phyloP scores from a whole-genome alignment of 1,284 basidiomycete species.

The Heterobasidion parviporum region DNA sequence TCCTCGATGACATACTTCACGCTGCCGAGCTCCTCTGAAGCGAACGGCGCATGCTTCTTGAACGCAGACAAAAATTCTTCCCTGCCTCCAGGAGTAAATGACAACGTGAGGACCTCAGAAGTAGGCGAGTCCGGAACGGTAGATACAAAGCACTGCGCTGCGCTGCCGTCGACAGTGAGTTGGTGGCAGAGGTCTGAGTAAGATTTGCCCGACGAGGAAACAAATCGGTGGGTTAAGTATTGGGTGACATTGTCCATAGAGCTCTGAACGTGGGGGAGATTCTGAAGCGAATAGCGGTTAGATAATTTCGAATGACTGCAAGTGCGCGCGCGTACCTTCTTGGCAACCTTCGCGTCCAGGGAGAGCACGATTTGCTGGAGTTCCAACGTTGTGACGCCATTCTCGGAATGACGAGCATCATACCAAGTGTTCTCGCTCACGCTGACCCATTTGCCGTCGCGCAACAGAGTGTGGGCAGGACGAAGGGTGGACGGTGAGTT shows the following conservation, averaged over 20 bases:
- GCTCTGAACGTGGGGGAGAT: slow-evolving; percentile 14
- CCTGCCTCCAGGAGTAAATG: slow-evolving; percentile 43
- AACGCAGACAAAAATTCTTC: slow-evolving; percentile 45
- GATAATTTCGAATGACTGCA: background rate
- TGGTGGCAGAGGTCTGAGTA: slow-evolving; percentile 22
- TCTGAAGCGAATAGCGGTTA: slow-evolving; percentile 4
- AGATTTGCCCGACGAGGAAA: slow-evolving; percentile 28
- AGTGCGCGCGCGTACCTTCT: slow-evolving; percentile 4
- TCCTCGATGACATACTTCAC: slow-evolving; percentile 35
- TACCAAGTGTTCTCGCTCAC: slow-evolving; percentile 45
- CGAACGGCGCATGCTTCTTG: slow-evolving; percentile 23
- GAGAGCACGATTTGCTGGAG: slow-evolving; percentile 60
- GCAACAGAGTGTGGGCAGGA: slow-evolving; percentile 45
- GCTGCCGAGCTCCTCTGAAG: slow-evolving; percentile 26
- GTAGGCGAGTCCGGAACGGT: slow-evolving; percentile 23
- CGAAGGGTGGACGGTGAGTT: slow-evolving; percentile 36
- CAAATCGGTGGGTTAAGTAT: slow-evolving; percentile 35
- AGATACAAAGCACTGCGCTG: slow-evolving; percentile 33
- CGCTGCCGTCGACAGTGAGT: slow-evolving; percentile 14
- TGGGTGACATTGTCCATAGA: slow-evolving; percentile 41
- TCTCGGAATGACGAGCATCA: slow-evolving; percentile 16
- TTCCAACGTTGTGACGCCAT: slow-evolving; percentile 37
- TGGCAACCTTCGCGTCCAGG: slow-evolving; percentile 24
- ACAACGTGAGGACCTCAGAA: slow-evolving; percentile 47
- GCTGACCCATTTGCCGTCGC: slow-evolving; percentile 46